Base-by-base conservation (phyloP, 192 early-diverging fungal genomes). In the Coemansia sp. region DNA sequence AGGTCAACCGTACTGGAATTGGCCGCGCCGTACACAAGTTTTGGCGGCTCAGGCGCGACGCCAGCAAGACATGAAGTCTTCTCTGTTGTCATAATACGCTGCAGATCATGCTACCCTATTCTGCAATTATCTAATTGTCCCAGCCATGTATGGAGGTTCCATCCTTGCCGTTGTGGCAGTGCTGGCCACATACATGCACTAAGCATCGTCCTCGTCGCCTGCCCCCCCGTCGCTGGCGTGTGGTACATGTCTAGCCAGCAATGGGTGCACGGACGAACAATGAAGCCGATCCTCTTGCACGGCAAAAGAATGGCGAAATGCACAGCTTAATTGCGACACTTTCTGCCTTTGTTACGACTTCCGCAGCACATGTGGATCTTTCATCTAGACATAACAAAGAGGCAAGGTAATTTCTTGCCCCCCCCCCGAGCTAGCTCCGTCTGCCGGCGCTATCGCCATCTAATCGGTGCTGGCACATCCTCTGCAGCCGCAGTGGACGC, bases 401-500 rank as follows among this genome's bases (percentile, higher is more conserved):
- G 27, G 12, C 8, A 23, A 9, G 3, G 10, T 25, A 12, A 22
- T 54, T 14, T 37, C 39, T 14, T 49, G 63, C 28, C 22, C 47
- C 39, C 44, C n/a, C n/a, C n/a, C n/a, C n/a, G n/a, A n/a, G n/a
- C n/a, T n/a, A n/a, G n/a, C n/a, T n/a, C n/a, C n/a, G n/a, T n/a
- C n/a, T n/a, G n/a, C n/a, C n/a, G n/a, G n/a, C n/a, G n/a, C n/a
- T n/a, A n/a, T 40, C 35, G 25, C 2, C 25, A 6, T 5, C 52
- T 62, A 78, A 43, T 77, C 74, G 6, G 80, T 68, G 69, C 84
- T 85, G 16, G 82, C 78, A 43, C 86, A 88, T 26, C 86, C 86
- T 51, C 86, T 67, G 66, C 83, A 96, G 37, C 94, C 94, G 57
- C 95, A 99, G 61, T 94, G 89, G 28, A 87, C 80, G 60, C 96